Conservation (phyloP, 1,139 yeast species). For the Saccharomycopsis crataegensis region DNA sequence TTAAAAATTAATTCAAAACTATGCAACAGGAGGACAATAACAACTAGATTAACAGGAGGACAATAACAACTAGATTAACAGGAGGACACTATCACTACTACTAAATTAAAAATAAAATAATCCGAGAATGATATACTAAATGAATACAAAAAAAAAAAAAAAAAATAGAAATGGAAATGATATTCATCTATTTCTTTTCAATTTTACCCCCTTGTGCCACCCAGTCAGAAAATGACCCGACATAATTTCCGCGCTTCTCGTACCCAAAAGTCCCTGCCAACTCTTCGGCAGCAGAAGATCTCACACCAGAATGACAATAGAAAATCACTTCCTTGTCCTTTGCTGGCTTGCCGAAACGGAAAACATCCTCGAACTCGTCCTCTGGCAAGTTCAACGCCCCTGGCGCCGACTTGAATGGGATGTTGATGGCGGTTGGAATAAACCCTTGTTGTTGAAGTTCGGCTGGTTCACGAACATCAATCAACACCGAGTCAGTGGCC, state of each 20-base stretch:
- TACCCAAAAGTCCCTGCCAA: constrained; percentile 89
- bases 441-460: constrained; percentile 58
- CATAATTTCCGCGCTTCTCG: constrained; percentile 64
- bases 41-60: too few relatives aligned
- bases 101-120: too few relatives aligned
- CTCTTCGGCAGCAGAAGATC: constrained; percentile 88
- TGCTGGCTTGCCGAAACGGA: constrained; percentile 79
- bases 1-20: too few relatives aligned
- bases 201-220: constrained; percentile 34
- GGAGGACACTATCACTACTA: too few relatives aligned
- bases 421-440: constrained; percentile 78
- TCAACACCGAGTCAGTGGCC: constrained; percentile 41
- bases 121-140: too few relatives aligned
- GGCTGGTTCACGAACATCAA: constrained; percentile 89
- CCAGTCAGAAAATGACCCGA: constrained; percentile 90
- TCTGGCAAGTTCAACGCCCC: constrained; percentile 80
- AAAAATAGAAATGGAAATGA: too few relatives aligned
- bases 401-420: constrained; percentile 87
- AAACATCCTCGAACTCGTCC: constrained; percentile 73
- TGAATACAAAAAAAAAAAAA: too few relatives aligned
- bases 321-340: constrained; percentile 69
- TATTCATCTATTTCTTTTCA: constrained; percentile 8
- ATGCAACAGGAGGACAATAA: too few relatives aligned
- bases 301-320: constrained; percentile 88
- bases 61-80: too few relatives aligned